Evolutionary conservation across 768 basidiomycete species (phyloP), one percentile per base, ranked within the genome.

Genomic region (Leucocoprinus birnbaumii): DNA sequence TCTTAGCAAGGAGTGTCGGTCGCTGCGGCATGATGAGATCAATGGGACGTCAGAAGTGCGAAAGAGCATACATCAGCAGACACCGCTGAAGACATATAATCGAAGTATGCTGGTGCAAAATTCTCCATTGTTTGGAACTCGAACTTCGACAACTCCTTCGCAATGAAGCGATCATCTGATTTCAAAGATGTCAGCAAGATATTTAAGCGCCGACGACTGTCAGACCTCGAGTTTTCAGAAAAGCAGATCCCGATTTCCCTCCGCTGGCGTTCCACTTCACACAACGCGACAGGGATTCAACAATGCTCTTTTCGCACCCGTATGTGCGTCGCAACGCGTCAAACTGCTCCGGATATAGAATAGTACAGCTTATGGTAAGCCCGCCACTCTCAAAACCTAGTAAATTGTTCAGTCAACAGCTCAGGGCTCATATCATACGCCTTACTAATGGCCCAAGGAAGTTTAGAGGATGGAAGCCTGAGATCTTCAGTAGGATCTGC

Each of bases 71-170:
- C 94, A 61, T 91, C 84, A 35, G 87, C 86, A 49, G 85, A 82
- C 14, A 97, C 85, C 2, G 94, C 91, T n/a, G 90, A 92, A 1
- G 93, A 90, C 88, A 98, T 95, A 67, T 98, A 99, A 58, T 95
- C 90, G 63, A 99, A 98, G 68, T 99, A 99, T 1, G 92, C 89
- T 0, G 96, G 97, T 13, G 94, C 96, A 70, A 99, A 98, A 0
- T 89, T 91, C 61, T 95, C 92, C 85, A 98, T 91, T 0, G 92
- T 91, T 66, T 96, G 92, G 60, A 98, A 73, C 65, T 99, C 97
- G 26, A 90, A 79, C 55, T 83, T 80, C 0, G 95, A 96, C 24
- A 98, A 80, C 62, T 98, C 96, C 64, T 99, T 99, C 31, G 96
- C 93, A 60, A 99, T 97, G 77, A 98, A 98, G 5, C 97, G 93